Evolutionary conservation across 2,329 filamentous ascomycete genomes (phyloP), one percentile per base, ranked within the genome.

Genomic region (Arthroderma uncinatum): DNA sequence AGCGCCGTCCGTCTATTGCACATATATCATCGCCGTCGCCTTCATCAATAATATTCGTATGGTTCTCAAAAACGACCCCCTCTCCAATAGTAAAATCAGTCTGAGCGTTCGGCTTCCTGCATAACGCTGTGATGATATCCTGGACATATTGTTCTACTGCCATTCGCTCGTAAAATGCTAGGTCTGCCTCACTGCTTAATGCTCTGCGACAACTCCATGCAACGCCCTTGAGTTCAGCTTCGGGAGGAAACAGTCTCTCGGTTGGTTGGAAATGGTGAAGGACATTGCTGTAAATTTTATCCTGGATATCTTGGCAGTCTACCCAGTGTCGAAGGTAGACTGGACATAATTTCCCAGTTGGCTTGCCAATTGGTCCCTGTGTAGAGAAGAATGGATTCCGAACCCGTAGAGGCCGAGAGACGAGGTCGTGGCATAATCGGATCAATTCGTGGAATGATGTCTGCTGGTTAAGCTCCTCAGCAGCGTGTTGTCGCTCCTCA

Each of bases 161-260:
- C 36, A 66, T 37, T 58, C 65, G 62, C 53, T 68, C 60, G 59
- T 67, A 68, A 58, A 21, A 54, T 57, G 67, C 63, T 5, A 69
- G 62, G 54, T 68, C 68, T 54, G 63, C 59, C 50, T 70, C 65
- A 56, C 67, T 67, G 42, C 62, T 63, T 8, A 68, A 55, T 50
- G 61, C 59, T 30, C 62, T 60, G 50, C 57, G 54, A 50, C 58
- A 42, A 16, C 14, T 10, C 42, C 58, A 56, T 37, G 36, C 60
- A 16, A 61, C 19, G 12, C 57, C 59, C 52, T 65, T 42, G 33
- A 67, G 28, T 4, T 50, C 59, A 57, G 44, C 16, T n/a, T 63
- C 23, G 21, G 64, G 53, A 21, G 59, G 8, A 37, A 65, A 67
- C 12, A 63, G 16, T 34, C 40, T 58, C 40, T 50, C 47, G 19